A percentile compares a stretch with the other conserved stretches of the same genome.
Evolutionary conservation across 1,284 basidiomycete genomes (phyloP).

Genomic region (Cystobasidiaceae sp.): DNA sequence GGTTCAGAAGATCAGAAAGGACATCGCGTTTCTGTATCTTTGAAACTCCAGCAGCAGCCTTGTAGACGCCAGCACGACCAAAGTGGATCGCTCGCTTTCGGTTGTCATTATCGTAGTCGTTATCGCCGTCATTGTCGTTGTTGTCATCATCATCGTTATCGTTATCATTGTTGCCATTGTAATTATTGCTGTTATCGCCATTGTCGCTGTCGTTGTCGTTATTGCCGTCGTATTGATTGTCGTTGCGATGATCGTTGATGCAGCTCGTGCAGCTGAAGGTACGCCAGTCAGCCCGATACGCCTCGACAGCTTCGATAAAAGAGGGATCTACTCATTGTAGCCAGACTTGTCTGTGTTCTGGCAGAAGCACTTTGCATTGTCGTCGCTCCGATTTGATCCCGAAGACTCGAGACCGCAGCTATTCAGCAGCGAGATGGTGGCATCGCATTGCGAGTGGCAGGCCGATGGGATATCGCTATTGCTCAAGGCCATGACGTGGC

Average conservation of each 20-base stretch:
- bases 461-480: neutral
- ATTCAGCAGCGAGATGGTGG: constrained; percentile 7
- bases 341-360: neutral
- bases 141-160: neutral
- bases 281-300: neutral
- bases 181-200: neutral
- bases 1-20: constrained; percentile 12
- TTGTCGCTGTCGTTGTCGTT: neutral
- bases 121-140: neutral
- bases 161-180: neutral
- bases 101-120: neutral
- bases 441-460: constrained; percentile 2
- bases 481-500: neutral
- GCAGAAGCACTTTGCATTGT: constrained; percentile 17
- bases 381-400: neutral
- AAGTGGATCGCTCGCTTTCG: neutral
- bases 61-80: neutral
- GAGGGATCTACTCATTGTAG: constrained; percentile 4
- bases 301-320: neutral
- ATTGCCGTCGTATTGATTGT: neutral
- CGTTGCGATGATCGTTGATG: neutral
- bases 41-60: neutral
- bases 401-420: constrained; percentile 11
- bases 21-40: neutral
- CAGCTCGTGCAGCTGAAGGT: neutral